Percentiles rank a stretch among this genome's conserved stretches.
phyloP scores from a whole-genome alignment of 345 rosid genomes.

The Aquilaria yunnanensis region DNA sequence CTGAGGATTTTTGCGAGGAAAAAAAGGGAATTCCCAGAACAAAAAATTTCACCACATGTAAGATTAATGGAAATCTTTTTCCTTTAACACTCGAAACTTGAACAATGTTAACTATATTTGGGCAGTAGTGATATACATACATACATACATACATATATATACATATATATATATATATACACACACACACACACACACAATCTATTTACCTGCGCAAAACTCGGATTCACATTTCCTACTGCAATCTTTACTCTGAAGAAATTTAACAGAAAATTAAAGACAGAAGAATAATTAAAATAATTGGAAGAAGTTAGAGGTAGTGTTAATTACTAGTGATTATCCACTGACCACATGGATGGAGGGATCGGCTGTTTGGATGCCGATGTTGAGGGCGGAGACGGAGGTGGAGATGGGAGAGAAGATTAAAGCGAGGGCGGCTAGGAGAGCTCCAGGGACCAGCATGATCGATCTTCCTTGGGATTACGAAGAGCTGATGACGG shows the following conservation, averaged over 20 bases:
- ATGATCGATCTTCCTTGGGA: constrained; percentile 18
- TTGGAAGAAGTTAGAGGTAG: no score
- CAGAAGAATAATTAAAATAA: background rate
- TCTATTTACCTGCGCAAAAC: constrained; percentile 58
- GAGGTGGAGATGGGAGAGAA: constrained; percentile 18
- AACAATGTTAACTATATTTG: no score
- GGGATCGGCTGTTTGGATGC: constrained; percentile 47
- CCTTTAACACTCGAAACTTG: no score
- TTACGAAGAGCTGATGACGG: background rate
- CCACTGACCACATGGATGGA: constrained; percentile 45
- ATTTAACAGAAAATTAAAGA: background rate
- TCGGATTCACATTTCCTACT: constrained; percentile 85
- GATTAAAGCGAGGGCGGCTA: constrained; percentile 4
- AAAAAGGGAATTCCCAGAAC: no score
- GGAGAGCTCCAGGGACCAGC: constrained; percentile 15
- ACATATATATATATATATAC: background rate
- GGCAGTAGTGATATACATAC: no score
- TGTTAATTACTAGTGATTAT: no score
- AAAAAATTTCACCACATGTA: no score
- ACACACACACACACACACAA: background rate
- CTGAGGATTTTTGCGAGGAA: no score
- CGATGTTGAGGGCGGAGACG: constrained; percentile 55
- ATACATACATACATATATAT: background rate
- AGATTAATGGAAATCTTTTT: no score
- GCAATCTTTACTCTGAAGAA: constrained; percentile 60